Evolutionary conservation across 2,329 filamentous ascomycete species (phyloP).

Genomic region (Neonectria hederae): DNA sequence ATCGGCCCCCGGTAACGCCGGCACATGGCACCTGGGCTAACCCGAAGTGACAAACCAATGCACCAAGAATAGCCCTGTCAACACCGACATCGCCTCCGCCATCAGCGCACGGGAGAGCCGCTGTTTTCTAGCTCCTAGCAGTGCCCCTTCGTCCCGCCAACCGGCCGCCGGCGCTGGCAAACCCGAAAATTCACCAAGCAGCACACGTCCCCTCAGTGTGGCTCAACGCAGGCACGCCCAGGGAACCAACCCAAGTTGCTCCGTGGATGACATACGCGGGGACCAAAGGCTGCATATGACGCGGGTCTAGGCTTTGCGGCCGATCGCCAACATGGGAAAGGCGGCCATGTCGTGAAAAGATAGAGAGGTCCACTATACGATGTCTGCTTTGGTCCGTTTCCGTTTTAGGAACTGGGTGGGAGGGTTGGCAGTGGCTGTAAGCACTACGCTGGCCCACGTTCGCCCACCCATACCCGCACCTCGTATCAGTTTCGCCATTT

Average conservation of each 20-base stretch:
- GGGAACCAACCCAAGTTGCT: neutral
- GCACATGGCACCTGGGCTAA: slow-evolving; percentile 33
- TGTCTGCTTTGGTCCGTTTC: slow-evolving; percentile 26
- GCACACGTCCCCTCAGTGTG: neutral
- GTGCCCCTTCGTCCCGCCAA: slow-evolving; percentile 21
- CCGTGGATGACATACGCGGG: slow-evolving; percentile 31
- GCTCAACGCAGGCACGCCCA: slow-evolving; percentile 24
- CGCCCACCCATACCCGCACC: slow-evolving; percentile 34
- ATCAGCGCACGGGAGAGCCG: slow-evolving; percentile 9
- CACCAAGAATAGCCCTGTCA: slow-evolving; percentile 40
- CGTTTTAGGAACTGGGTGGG: slow-evolving; percentile 32
- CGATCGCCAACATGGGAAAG: slow-evolving; percentile 26
- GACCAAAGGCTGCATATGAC: slow-evolving; percentile 27
- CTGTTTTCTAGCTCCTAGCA: slow-evolving; percentile 27
- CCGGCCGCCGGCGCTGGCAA: slow-evolving; percentile 8
- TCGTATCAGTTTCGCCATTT: slow-evolving; percentile 44
- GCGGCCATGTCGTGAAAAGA: slow-evolving; percentile 24
- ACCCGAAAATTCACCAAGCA: slow-evolving; percentile 17
- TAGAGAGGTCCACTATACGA: slow-evolving; percentile 29
- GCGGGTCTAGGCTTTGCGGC: slow-evolving; percentile 28
- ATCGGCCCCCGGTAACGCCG: slow-evolving; percentile 35
- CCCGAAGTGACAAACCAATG: slow-evolving; percentile 28
- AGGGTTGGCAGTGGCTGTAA: slow-evolving; percentile 36
- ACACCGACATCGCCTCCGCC: slow-evolving; percentile 28
- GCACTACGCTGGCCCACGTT: slow-evolving; percentile 39